Percentiles rank a stretch among this genome's conserved stretches.
These are phyloP conservation scores for Vanilla planifolia DNA, from an alignment of 106 monocot genomes.

Conservation along the genomic window DNA sequence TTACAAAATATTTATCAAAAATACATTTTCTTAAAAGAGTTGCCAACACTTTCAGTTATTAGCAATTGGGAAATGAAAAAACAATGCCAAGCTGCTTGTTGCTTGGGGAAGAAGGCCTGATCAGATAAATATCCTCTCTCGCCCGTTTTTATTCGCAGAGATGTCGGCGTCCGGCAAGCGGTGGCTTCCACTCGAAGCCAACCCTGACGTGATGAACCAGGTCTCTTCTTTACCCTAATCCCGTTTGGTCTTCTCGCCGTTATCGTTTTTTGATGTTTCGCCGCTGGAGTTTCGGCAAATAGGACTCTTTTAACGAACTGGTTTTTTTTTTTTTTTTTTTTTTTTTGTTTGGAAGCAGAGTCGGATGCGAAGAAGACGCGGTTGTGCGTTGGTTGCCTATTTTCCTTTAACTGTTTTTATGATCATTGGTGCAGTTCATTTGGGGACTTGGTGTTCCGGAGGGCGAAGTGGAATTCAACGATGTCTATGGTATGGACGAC, in stretches of 20 bases:
- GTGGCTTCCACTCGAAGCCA: constrained; percentile 38
- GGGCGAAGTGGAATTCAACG: constrained; percentile 72
- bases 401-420: neutral
- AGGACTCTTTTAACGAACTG: neutral
- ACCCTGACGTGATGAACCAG: constrained; percentile 42
- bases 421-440: constrained; percentile 41
- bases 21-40: too few relatives aligned
- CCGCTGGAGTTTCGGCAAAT: neutral
- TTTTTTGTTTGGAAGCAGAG: neutral
- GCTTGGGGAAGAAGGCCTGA: too few relatives aligned
- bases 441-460: constrained; percentile 88
- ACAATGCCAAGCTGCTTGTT: too few relatives aligned
- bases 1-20: too few relatives aligned
- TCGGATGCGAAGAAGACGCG: neutral
- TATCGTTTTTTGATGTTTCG: neutral
- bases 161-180: constrained; percentile 21
- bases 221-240: constrained; percentile 2
- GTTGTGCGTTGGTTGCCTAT: neutral
- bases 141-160: too few relatives aligned
- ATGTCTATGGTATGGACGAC: constrained; percentile 85
- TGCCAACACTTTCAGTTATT: too few relatives aligned
- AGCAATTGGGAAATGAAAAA: too few relatives aligned
- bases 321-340: neutral
- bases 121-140: too few relatives aligned
- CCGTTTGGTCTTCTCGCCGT: neutral